Evolutionary conservation across 2,329 filamentous ascomycete species (phyloP), one percentile per base, ranked within the genome.

Genomic region (Alternaria angustiovoidea): DNA sequence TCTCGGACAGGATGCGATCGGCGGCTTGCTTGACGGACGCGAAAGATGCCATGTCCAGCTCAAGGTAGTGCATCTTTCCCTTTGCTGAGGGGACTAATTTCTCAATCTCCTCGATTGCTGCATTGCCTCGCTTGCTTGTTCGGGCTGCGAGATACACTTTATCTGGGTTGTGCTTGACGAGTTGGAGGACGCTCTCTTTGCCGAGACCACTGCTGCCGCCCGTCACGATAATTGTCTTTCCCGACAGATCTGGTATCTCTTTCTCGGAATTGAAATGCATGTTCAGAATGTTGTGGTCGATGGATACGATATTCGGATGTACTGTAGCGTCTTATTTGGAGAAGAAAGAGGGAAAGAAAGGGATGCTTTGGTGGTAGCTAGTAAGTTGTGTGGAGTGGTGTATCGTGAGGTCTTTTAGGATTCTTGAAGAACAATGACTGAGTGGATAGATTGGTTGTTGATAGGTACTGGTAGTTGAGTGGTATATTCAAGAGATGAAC

Each of bases 181-280:
- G 72, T n/a, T 77, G 73, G 26, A 75, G 66, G 22, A 81, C 68
- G 6, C 77, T 73, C 59, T 80, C 74, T 51, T 77, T 77, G n/a
- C 82, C 81, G 2, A 84, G 70, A 7, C 82, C 82, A 22, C 68
- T 69, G 51, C 80, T 83, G 36, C 77, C 68, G 4, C 69, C 70
- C 3, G 69, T 73, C 11, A 73, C 56, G n/a, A 73, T 43, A 38
- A 66, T 59, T 18, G 61, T 55, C 43, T 69, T 67, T 30, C 65
- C 67, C 16, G 46, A 38, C 7, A 69, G 60, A 42, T 41, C 46
- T 11, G 64, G 53, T 36, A 72, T 70, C 26, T 68, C 63, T 41
- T 56, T 62, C n/a, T 36, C 42, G 6, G 66, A 58, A 9, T 61
- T 38, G 52, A 65, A 67, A 32, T 54, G 54, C 53, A 57, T 61